Evolutionary conservation across 768 basidiomycete species (phyloP).

Genomic region (Grammothele lineata): DNA sequence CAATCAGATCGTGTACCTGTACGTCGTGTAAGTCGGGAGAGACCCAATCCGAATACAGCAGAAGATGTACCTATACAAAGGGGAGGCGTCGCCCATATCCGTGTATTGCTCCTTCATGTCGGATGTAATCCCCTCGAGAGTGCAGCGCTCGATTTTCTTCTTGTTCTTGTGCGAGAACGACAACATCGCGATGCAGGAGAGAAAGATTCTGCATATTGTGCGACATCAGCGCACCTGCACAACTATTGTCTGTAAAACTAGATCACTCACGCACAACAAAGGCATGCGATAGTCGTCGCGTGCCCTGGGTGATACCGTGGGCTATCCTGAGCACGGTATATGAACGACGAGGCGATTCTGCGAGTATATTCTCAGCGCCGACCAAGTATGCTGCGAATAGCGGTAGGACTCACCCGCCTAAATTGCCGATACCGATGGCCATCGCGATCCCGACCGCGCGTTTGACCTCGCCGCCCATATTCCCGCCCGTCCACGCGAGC

Average conservation of each 20-base stretch:
- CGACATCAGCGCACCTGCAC: slow-evolving; percentile 19
- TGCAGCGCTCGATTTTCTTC: slow-evolving; percentile 31
- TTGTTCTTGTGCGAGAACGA: slow-evolving; percentile 43
- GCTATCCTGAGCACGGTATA: slow-evolving; percentile 27
- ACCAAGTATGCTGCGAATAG: background rate
- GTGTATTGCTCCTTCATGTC: slow-evolving; percentile 37
- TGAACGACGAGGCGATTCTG: slow-evolving; percentile 40
- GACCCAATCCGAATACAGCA: too few relatives aligned
- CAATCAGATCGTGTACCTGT: too few relatives aligned
- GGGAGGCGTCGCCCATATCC: slow-evolving; percentile 50
- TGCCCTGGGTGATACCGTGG: slow-evolving; percentile 15
- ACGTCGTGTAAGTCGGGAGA: too few relatives aligned
- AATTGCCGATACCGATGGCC: slow-evolving; percentile 51
- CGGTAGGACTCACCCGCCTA: slow-evolving; percentile 47
- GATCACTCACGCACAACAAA: slow-evolving; percentile 7
- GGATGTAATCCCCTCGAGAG: slow-evolving; percentile 38
- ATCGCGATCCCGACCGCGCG: slow-evolving; percentile 48
- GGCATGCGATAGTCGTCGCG: slow-evolving; percentile 8
- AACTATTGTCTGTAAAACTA: background rate
- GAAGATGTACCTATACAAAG: slow-evolving; percentile 59
- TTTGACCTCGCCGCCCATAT: slow-evolving; percentile 52
- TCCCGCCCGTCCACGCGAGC: slow-evolving; percentile 52
- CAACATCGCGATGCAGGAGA: slow-evolving; percentile 42
- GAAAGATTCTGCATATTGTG: slow-evolving; percentile 32
- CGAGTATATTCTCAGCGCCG: slow-evolving; percentile 22